Evolutionary conservation across 345 rosid species (phyloP).

Genomic region (Bretschneidera sinensis): DNA sequence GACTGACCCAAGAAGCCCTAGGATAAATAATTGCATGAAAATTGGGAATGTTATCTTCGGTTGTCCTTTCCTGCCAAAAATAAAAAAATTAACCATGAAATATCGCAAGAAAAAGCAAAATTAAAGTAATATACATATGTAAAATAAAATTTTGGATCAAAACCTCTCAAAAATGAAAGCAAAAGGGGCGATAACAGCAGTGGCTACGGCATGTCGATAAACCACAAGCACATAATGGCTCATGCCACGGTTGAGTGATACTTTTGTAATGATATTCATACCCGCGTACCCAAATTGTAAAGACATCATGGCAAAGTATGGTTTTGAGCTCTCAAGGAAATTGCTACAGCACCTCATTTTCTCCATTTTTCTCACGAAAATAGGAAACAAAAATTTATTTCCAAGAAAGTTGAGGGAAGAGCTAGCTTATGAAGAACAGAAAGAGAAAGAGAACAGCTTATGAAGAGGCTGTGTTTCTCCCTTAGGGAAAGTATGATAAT

Average conservation of each 20-base stretch:
- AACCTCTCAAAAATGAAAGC: constrained; percentile 81
- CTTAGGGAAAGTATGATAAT: neutral
- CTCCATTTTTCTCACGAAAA: neutral
- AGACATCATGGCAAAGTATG: constrained; percentile 85
- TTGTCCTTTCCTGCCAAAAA: constrained; percentile 56
- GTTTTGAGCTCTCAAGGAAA: constrained; percentile 30
- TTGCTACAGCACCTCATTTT: constrained; percentile 53
- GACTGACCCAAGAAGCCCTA: constrained; percentile 87
- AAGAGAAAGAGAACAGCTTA: neutral
- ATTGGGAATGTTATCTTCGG: constrained; percentile 69
- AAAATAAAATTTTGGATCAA: too few species aligned
- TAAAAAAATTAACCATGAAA: neutral
- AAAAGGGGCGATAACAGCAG: constrained; percentile 58
- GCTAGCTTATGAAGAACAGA: too few species aligned
- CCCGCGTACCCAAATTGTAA: constrained; percentile 94
- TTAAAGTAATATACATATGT: neutral
- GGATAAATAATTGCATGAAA: constrained; percentile 74
- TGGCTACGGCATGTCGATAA: constrained; percentile 78
- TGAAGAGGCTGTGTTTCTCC: neutral
- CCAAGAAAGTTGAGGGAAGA: neutral
- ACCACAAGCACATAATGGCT: constrained; percentile 71
- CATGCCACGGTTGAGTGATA: constrained; percentile 82
- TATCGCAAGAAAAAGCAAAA: too few species aligned
- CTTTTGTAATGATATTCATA: constrained; percentile 80
- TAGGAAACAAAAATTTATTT: too few species aligned